These are phyloP conservation scores for Pochonia chlamydosporia DNA, from an alignment of 2,329 filamentous ascomycete genomes.

Conservation along the genomic window DNA sequence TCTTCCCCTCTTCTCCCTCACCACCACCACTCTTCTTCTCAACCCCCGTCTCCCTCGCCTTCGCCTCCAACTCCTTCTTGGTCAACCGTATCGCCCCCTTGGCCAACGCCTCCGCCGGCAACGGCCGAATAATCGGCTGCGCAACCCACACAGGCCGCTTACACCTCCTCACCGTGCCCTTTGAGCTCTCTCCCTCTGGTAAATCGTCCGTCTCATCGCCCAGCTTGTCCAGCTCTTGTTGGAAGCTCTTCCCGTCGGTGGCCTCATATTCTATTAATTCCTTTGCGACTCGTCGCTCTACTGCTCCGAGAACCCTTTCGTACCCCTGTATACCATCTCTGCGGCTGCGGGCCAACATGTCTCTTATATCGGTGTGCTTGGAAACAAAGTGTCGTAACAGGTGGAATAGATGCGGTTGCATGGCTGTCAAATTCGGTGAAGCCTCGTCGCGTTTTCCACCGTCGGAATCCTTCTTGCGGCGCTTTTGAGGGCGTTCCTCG, in stretches of 20 bases:
- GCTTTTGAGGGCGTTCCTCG: constrained; percentile 46
- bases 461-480: constrained; percentile 35
- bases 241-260: constrained; percentile 44
- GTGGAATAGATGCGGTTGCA: constrained; percentile 93
- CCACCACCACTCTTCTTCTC: constrained; percentile 28
- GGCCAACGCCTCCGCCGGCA: constrained; percentile 81
- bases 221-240: constrained; percentile 27
- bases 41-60: neutral
- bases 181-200: constrained; percentile 49
- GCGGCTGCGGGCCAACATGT: constrained; percentile 66
- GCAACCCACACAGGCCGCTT: constrained; percentile 85
- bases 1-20: constrained; percentile 30
- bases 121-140: constrained; percentile 77
- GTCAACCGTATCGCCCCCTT: constrained; percentile 71
- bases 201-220: constrained; percentile 21
- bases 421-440: constrained; percentile 63
- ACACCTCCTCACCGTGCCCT: constrained; percentile 65
- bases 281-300: constrained; percentile 68
- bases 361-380: constrained; percentile 75
- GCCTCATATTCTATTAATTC: constrained; percentile 64
- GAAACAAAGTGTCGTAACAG: constrained; percentile 77
- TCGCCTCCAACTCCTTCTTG: constrained; percentile 53
- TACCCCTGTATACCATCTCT: constrained; percentile 69
- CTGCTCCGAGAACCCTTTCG: constrained; percentile 68
- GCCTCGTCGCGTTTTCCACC: constrained; percentile 31